Evolutionary conservation across 2,329 filamentous ascomycete genomes (phyloP), one percentile per base, ranked within the genome.

Genomic region (Huntiella moniliformis): DNA sequence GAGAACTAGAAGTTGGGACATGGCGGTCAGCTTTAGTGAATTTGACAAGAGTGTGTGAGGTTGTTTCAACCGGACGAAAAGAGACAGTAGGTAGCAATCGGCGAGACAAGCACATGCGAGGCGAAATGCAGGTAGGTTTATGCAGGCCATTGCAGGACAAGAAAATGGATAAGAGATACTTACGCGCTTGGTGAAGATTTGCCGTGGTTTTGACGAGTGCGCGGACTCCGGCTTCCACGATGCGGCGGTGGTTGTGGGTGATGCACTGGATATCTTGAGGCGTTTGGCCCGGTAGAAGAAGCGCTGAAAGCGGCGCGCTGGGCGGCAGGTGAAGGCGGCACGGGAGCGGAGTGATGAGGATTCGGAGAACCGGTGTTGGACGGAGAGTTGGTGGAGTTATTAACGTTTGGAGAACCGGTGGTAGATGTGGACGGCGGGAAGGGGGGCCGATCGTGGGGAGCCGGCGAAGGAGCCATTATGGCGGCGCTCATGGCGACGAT

Each of bases 401-500:
- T 33, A 18, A 13, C 34, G 13, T 42, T 42, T 50, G 54, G 54
- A 39, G 45, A 34, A 28, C 37, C 38, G 18, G 39, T 34, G 4
- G 38, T 22, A 34, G 42, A 37, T 32, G 39, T 40, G 32, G 47
- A 66, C 56, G 68, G 43, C 43, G 48, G 62, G 54, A 71, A 73
- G n/a, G 68, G 65, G 49, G 71, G 64, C 58, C 74, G 67, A 59
- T 79, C 74, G 60, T 78, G 74, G 53, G 74, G 74, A 62, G 74
- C 74, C 56, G 74, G 75, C 59, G 75, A 78, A 53, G 74, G 74
- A 58, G 72, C 74, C 75, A 79, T 78, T 58, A 79, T 71, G 61
- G 73, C 74, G 59, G 75, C 68, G 66, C 74, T 79, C 75, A 79
- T 79, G 59, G 55, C 77, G 60, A 47, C 16, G 22, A 28, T 28